Base-by-base conservation (phyloP, 495 filamentous ascomycete species). In the Lasiosphaeriaceae sp. region DNA sequence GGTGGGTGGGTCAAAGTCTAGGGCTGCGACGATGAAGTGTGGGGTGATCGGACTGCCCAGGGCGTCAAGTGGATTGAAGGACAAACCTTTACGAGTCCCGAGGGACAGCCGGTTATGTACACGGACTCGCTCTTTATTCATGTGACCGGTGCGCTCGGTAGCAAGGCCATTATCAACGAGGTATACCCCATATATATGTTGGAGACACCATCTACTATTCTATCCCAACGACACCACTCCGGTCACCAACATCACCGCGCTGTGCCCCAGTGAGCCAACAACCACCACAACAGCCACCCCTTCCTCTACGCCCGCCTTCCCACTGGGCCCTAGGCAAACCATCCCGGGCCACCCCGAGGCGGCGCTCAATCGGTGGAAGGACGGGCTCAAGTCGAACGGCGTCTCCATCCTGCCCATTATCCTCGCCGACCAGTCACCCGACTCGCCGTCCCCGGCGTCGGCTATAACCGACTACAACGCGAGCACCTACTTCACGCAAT, bases 151-250 rank as follows among this genome's bases (percentile, higher is more conserved):
- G 17, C 47, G 9, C 23, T 31, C 0, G 47, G 47, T 1, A 31
- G 5, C 47, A 50, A 9, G 24, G 23, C 47, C 23, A 50, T 29
- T 11, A 35, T 50, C 47, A 50, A 50, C 47, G 47, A 50, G 29
- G 26, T 50, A 4, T 50, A 50, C 47, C 47, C 47, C 47, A 50
- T 50, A 3, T 50, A 3, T 50, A 11, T 5, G 12, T 8, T 2
- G 47, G 47, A 11, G 47, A 50, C 47, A 34, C 47, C 47, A 50
- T 50, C 47, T 50, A 34, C 47, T 31, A 50, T 19, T 50, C 47
- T 31, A 50, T 19, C 47, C 47, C 24, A 34, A 34, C 47, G 34
- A 50, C 47, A 34, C 47, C 2, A 3, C 9, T 2, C 23, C 47
- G 11, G 24, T 22, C 47, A 2, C 47, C 26, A 31, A 31, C 14